Evolutionary conservation across 1,284 basidiomycete species (phyloP).

Genomic region (Trichosporon faecale): DNA sequence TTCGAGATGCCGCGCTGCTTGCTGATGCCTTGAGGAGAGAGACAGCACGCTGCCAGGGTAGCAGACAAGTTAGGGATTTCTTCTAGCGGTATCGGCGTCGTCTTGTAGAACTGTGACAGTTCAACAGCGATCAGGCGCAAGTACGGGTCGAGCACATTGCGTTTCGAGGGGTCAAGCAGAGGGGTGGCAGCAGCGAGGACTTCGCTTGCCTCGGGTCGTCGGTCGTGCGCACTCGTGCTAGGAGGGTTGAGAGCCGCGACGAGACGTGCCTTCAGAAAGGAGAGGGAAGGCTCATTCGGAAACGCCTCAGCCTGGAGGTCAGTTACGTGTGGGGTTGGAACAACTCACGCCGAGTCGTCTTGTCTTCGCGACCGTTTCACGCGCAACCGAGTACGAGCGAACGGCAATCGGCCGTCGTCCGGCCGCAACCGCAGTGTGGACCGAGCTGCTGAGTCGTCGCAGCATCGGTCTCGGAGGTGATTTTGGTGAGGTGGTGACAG

Average conservation of each 20-base stretch:
- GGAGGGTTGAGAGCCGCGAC: slow-evolving; percentile 16
- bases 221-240: neutral
- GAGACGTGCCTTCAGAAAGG: slow-evolving; percentile 18
- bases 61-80: slow-evolving; percentile 5
- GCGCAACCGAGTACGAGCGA: neutral
- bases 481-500: neutral
- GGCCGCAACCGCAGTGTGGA: neutral
- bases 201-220: neutral
- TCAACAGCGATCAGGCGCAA: slow-evolving; percentile 8
- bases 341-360: neutral
- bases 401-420: neutral
- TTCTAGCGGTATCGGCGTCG: slow-evolving; percentile 8
- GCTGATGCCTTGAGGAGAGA: slow-evolving; percentile 6
- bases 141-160: slow-evolving; percentile 12
- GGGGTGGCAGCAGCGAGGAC: slow-evolving; percentile 12
- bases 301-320: slow-evolving; percentile 15
- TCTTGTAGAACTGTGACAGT: slow-evolving; percentile 15
- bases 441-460: slow-evolving; percentile 9
- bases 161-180: slow-evolving; percentile 4
- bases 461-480: neutral
- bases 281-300: neutral
- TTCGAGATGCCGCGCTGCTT: neutral
- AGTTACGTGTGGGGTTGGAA: neutral
- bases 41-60: slow-evolving; percentile 16
- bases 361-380: neutral